Conservation (phyloP, 2,329 filamentous ascomycete genomes). For the Sporothrix euskadiensis region DNA sequence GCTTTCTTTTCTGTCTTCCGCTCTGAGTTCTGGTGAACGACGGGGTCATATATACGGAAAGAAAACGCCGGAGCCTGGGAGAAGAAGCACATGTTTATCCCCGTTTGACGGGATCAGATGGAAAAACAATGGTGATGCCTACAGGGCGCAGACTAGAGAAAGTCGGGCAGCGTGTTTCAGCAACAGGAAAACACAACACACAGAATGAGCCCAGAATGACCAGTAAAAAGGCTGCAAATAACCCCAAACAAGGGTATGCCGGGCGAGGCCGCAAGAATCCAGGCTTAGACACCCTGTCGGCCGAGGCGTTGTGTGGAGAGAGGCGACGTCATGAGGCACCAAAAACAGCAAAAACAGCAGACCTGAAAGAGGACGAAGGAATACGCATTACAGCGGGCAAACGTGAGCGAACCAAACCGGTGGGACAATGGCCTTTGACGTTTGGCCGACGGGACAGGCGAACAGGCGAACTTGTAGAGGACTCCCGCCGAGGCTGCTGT, state of each 20-base stretch:
- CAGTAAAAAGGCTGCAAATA: background rate
- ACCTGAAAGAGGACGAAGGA: background rate
- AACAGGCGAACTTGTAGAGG: background rate
- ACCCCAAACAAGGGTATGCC: background rate
- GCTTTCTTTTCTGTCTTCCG: background rate
- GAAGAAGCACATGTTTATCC: background rate
- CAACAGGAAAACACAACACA: background rate
- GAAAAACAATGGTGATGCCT: background rate
- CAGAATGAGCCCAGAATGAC: background rate
- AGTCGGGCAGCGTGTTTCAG: background rate
- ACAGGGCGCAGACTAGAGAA: background rate
- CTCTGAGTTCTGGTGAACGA: background rate
- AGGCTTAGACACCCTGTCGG: constrained; percentile 15
- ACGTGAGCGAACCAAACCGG: background rate
- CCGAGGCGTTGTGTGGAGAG: background rate
- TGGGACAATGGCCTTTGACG: background rate
- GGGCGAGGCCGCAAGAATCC: constrained; percentile 7
- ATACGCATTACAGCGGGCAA: background rate
- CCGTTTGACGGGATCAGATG: background rate
- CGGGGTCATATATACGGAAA: background rate
- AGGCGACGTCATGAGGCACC: background rate
- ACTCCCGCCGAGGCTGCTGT: background rate
- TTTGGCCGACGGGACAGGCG: background rate
- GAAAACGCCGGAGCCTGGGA: background rate
- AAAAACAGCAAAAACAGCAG: background rate